phyloP scores from a whole-genome alignment of 2,329 filamentous ascomycete species.

The Dactylellina cionopaga region DNA sequence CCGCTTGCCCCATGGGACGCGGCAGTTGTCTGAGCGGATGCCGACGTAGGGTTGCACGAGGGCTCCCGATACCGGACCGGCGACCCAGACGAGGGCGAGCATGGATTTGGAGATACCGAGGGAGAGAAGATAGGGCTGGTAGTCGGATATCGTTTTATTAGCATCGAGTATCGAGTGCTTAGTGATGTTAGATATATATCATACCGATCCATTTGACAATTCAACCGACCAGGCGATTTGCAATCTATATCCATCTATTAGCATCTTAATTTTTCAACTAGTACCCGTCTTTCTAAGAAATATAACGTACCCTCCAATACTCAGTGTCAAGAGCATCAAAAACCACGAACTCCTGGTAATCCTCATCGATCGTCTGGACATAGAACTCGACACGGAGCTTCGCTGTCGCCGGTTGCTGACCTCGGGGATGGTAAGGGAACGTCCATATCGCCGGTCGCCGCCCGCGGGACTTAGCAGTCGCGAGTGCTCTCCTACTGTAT shows the following conservation, averaged over 20 bases:
- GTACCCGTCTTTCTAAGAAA: too few relatives aligned
- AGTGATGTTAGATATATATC: conserved; percentile 55
- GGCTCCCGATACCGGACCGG: conserved; percentile 79
- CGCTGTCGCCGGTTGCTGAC: conserved; percentile 37
- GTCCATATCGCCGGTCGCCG: conserved; percentile 44
- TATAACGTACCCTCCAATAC: conserved; percentile 77
- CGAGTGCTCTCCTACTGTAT: conserved; percentile 35
- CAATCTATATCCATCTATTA: conserved; percentile 67
- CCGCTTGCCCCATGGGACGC: conserved; percentile 77
- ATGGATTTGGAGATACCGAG: conserved; percentile 83
- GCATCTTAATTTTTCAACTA: too few relatives aligned
- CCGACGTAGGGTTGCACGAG: conserved; percentile 85
- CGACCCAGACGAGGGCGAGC: conserved; percentile 86
- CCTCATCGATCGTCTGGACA: conserved; percentile 48
- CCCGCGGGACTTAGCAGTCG: conserved; percentile 44
- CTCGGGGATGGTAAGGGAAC: conserved; percentile 47
- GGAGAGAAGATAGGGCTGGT: conserved; percentile 75
- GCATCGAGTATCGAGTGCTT: background rate
- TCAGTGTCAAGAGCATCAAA: conserved; percentile 83
- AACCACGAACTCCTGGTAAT: conserved; percentile 83
- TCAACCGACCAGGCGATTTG: conserved; percentile 98
- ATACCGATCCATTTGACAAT: conserved; percentile 84
- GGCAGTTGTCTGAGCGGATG: conserved; percentile 81
- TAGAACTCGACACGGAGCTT: conserved; percentile 46
- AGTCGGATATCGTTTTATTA: conserved; percentile 5